These are phyloP conservation scores for Lentinus tigrinus DNA, from an alignment of 768 basidiomycete genomes.

Conservation along the genomic window DNA sequence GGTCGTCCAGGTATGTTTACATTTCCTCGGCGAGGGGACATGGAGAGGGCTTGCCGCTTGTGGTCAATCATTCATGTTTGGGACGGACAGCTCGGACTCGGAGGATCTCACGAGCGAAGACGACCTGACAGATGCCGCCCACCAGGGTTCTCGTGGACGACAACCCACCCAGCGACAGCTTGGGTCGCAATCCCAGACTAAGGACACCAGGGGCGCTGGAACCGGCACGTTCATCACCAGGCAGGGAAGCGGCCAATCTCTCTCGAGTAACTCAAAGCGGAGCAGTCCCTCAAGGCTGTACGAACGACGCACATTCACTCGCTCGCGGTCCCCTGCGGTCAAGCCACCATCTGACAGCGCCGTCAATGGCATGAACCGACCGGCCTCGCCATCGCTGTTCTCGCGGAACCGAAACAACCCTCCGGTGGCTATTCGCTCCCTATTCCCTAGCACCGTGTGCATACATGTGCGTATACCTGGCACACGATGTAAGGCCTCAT, in stretches of 20 bases:
- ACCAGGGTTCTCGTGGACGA: slow-evolving; percentile 20
- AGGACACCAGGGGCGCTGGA: slow-evolving; percentile 9
- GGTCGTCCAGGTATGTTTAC: slow-evolving; percentile 67
- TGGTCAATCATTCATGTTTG: neutral
- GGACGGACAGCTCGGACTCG: slow-evolving; percentile 21
- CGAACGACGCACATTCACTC: slow-evolving; percentile 54
- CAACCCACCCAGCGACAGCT: slow-evolving; percentile 15
- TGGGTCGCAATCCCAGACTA: neutral
- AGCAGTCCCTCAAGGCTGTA: slow-evolving; percentile 30
- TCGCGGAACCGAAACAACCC: slow-evolving; percentile 38
- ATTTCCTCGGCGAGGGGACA: neutral
- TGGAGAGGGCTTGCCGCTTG: neutral
- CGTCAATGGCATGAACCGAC: slow-evolving; percentile 30
- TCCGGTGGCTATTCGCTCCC: slow-evolving; percentile 25
- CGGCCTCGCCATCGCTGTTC: slow-evolving; percentile 43
- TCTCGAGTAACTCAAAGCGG: slow-evolving; percentile 41
- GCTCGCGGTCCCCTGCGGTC: slow-evolving; percentile 69
- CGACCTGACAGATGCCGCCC: slow-evolving; percentile 24
- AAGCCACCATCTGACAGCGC: slow-evolving; percentile 26
- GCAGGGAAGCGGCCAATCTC: slow-evolving; percentile 9
- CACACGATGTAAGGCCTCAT: slow-evolving; percentile 47
- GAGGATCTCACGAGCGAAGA: slow-evolving; percentile 22
- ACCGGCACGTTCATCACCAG: slow-evolving; percentile 6
- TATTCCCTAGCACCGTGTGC: slow-evolving; percentile 51
- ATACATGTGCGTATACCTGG: slow-evolving; percentile 46